Conservation (phyloP, 2,329 filamentous ascomycete species). For the Cladobotryum mycophilum region DNA sequence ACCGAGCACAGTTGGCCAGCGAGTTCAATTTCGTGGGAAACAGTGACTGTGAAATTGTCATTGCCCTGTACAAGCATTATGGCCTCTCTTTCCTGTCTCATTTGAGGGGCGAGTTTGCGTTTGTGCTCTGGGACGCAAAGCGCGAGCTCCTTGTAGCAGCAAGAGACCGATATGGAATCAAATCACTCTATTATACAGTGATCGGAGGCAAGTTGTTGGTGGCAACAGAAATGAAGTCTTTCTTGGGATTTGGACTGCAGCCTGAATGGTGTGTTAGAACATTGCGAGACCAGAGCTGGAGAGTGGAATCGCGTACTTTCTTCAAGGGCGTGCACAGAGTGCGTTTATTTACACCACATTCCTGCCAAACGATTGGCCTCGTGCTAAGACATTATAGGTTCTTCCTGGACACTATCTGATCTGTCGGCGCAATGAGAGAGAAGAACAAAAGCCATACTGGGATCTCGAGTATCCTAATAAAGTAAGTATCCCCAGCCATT, state of each 20-base stretch:
- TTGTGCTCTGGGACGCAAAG: not conserved
- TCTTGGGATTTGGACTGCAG: conserved; percentile 38
- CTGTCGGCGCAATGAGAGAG: not conserved
- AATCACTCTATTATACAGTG: conserved; percentile 5
- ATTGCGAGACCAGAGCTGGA: conserved; percentile 37
- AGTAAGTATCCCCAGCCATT: conserved; percentile 21
- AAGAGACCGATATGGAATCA: conserved; percentile 7
- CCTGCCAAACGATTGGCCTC: not conserved
- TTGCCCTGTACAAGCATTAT: not conserved
- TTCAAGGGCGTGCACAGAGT: conserved; percentile 31
- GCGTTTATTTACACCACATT: not conserved
- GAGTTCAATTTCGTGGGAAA: conserved; percentile 11
- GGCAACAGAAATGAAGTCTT: too few relatives aligned
- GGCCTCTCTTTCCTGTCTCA: too few relatives aligned
- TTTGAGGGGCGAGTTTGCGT: too few relatives aligned
- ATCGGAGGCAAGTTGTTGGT: not conserved
- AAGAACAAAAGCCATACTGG: conserved; percentile 36
- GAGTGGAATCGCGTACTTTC: conserved; percentile 38
- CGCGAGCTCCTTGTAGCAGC: conserved; percentile 1
- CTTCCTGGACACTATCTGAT: conserved; percentile 5
- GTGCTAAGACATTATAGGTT: not conserved
- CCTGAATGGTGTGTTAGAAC: conserved; percentile 47
- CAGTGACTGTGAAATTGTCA: conserved; percentile 11
- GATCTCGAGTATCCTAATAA: conserved; percentile 47
- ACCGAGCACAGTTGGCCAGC: not conserved